Percentiles rank a stretch among this genome's conserved stretches.
These are phyloP conservation scores for Gamsiella multidivaricata DNA, from an alignment of 192 early-diverging fungal genomes.

Conservation along the genomic window DNA sequence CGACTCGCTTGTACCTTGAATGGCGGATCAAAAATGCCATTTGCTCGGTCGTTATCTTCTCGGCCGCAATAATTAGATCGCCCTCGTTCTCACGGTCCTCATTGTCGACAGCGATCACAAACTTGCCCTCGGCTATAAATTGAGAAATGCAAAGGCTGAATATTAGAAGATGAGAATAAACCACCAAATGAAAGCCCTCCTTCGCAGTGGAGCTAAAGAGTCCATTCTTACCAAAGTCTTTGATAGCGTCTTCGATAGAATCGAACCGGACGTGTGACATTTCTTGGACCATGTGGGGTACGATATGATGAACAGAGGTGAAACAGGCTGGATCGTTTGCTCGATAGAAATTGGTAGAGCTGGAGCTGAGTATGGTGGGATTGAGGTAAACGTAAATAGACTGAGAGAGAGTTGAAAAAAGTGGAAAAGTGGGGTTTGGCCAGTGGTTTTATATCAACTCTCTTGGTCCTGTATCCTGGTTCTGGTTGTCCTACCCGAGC, in stretches of 20 bases:
- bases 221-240: slow-evolving; percentile 43
- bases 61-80: slow-evolving; percentile 97
- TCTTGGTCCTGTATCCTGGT: too few relatives aligned
- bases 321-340: neutral
- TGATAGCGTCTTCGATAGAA: slow-evolving; percentile 45
- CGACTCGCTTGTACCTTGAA: slow-evolving; percentile 71
- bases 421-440: neutral
- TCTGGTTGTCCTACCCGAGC: too few relatives aligned
- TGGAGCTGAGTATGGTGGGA: too few relatives aligned
- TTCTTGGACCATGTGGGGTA: slow-evolving; percentile 40
- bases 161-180: neutral
- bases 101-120: slow-evolving; percentile 94
- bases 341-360: too few relatives aligned
- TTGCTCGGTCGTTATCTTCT: slow-evolving; percentile 90
- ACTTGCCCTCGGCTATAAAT: slow-evolving; percentile 76
- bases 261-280: slow-evolving; percentile 27
- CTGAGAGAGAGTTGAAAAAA: neutral
- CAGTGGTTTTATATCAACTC: neutral
- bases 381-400: neutral
- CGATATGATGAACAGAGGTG: neutral
- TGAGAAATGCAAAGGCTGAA: neutral
- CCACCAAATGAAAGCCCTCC: neutral
- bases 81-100: slow-evolving; percentile 99
- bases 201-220: too few relatives aligned
- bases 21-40: slow-evolving; percentile 97